phyloP scores from a whole-genome alignment of 2,329 filamentous ascomycete genomes.

The Emergomyces orientalis region DNA sequence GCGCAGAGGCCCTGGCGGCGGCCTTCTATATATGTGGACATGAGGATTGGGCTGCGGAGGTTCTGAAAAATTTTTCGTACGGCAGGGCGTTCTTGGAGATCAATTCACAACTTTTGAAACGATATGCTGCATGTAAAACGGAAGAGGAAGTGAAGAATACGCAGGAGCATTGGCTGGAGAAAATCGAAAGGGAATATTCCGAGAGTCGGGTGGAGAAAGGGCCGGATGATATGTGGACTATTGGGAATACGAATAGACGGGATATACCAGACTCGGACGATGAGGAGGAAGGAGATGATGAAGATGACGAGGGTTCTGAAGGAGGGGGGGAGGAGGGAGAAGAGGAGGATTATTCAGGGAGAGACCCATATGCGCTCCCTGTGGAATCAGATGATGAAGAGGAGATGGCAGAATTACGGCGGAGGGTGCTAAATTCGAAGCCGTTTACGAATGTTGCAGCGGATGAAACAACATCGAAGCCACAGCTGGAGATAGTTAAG shows the following conservation, averaged over 20 bases:
- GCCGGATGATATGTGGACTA: conserved; percentile 72
- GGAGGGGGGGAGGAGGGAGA: conserved; percentile 39
- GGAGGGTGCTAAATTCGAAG: conserved; percentile 83
- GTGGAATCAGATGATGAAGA: conserved; percentile 74
- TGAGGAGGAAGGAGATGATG: conserved; percentile 35
- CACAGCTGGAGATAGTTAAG: conserved; percentile 52
- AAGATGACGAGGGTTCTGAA: conserved; percentile 38
- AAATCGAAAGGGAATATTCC: conserved; percentile 80
- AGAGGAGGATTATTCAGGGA: conserved; percentile 39
- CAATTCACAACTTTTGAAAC: conserved; percentile 70
- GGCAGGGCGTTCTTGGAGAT: conserved; percentile 84
- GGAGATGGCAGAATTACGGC: conserved; percentile 85
- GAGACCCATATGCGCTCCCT: conserved; percentile 65
- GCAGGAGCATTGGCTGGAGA: conserved; percentile 78
- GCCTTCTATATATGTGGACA: conserved; percentile 91
- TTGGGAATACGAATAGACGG: conserved; percentile 73
- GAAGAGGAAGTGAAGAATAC: conserved; percentile 75
- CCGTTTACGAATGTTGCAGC: conserved; percentile 52
- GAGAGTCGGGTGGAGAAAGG: conserved; percentile 58
- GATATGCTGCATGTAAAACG: conserved; percentile 73
- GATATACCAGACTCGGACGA: conserved; percentile 36
- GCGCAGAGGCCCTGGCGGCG: conserved; percentile 86
- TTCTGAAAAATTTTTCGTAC: conserved; percentile 79
- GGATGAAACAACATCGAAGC: conserved; percentile 42
- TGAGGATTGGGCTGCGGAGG: conserved; percentile 76